Percentiles rank a stretch among this genome's conserved stretches.
These are phyloP conservation scores for Fragilaria radians DNA, from an alignment of 108 stramenopile genomes.

Conservation along the genomic window DNA sequence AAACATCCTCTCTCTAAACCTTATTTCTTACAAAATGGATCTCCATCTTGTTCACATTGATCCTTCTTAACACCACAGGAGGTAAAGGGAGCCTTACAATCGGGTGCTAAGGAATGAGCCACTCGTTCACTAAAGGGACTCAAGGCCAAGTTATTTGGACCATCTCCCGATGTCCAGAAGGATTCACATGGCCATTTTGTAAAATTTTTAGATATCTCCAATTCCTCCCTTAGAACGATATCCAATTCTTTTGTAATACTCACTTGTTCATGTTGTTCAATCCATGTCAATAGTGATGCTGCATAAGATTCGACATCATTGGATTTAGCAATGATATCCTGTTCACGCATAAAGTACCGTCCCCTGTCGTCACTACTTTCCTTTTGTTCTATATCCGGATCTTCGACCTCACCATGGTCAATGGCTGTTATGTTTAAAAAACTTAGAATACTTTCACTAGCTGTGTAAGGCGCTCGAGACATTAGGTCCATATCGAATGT, in stretches of 20 bases:
- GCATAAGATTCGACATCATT: not conserved
- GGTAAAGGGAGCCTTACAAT: slow-evolving; percentile 60
- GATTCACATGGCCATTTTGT: slow-evolving; percentile 71
- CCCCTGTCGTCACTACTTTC: too few species aligned
- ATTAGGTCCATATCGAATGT: slow-evolving; percentile 37
- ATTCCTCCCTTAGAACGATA: slow-evolving; percentile 46
- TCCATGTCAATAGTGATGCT: not conserved
- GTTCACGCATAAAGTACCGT: slow-evolving; percentile 5
- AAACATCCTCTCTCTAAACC: too few species aligned
- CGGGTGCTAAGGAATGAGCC: slow-evolving; percentile 43
- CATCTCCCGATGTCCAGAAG: slow-evolving; percentile 65
- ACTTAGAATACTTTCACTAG: slow-evolving; percentile 22
- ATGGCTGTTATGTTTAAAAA: slow-evolving; percentile 28
- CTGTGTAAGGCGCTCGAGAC: slow-evolving; percentile 12
- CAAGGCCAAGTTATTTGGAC: too few species aligned
- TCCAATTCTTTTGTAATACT: too few species aligned
- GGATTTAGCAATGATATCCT: slow-evolving; percentile 4
- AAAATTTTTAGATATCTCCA: slow-evolving; percentile 45
- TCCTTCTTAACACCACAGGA: slow-evolving; percentile 60
- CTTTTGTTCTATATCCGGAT: not conserved
- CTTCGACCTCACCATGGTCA: slow-evolving; percentile 29
- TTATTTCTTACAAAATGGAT: slow-evolving; percentile 37
- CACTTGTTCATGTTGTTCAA: too few species aligned
- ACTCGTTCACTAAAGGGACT: slow-evolving; percentile 21
- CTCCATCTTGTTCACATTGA: slow-evolving; percentile 59